Base-by-base conservation (phyloP, 495 filamentous ascomycete species). In the Lasiosphaeriaceae sp. region DNA sequence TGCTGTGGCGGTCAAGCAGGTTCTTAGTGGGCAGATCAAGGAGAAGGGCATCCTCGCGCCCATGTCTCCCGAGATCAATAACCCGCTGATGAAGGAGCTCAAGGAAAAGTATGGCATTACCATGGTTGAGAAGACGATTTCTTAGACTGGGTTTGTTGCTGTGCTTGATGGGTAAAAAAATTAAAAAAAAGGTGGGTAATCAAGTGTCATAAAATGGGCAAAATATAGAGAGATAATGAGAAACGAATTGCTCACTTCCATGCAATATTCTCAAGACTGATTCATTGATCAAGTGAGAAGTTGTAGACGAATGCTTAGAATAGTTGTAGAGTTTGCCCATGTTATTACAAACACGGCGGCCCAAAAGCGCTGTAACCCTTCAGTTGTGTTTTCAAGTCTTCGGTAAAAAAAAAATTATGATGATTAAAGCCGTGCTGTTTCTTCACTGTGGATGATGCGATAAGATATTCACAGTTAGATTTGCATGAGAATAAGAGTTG, bases 11-110 rank as follows among this genome's bases (percentile, higher is more conserved):
- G 84, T 89, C 56, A 86, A 90, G 80, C 82, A 90, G 77, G 88
- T 96, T 24, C 83, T 97, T 46, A 80, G 90, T 65, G 93, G 92
- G 8, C 89, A 83, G 9, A 87, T 96, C 62, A 78, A 74, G 47
- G 79, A 89, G 62, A 90, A 83, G 74, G 90, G 90, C 64, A 74
- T 96, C 47, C 67, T 96, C 44, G 92, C 92, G 45, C 92, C 93
- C 2, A 88, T 96, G 84, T 84, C 70, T 55, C 72, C 76, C 29
- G 82, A 88, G 59, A 87, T 96, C 66, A 86, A 84, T 68, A 75
- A 80, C 48, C 85, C 88, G 53, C 67, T 90, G 52, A 84, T 90
- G 68, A 83, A 85, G 76, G 83, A 86, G 69, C 39, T 43, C 9
- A 43, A 43, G 39, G 39, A 16, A n/a, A 43, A 43, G 57, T 68